A percentile compares a stretch with the other conserved stretches of the same genome.
These are phyloP conservation scores for Prunus davidiana DNA, from an alignment of 306 rosid genomes.

Conservation along the genomic window DNA sequence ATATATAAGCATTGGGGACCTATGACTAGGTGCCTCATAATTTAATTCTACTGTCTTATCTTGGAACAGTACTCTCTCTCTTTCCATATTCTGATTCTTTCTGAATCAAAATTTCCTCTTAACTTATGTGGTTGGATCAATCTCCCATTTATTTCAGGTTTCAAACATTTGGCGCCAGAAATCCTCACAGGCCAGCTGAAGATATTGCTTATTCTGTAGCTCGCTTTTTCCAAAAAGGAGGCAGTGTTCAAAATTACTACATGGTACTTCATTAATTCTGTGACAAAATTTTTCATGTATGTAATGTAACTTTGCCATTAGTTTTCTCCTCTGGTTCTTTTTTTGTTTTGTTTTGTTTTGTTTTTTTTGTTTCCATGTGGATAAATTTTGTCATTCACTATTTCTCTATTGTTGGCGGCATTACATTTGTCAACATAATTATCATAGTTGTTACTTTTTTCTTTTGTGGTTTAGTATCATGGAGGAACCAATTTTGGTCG, in stretches of 20 bases:
- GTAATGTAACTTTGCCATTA: background rate
- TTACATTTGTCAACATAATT: background rate
- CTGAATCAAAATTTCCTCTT: conserved; percentile 13
- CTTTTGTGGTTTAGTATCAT: conserved; percentile 58
- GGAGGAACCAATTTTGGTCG: conserved; percentile 99
- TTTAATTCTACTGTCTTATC: background rate
- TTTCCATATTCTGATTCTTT: conserved; percentile 18
- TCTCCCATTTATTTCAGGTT: conserved; percentile 55
- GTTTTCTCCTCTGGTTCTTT: conserved; percentile 10
- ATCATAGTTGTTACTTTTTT: conserved; percentile 1
- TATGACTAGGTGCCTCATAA: background rate
- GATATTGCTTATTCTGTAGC: conserved; percentile 91
- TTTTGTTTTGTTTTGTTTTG: background rate
- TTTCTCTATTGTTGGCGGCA: background rate
- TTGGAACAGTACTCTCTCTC: background rate
- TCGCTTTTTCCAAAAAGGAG: conserved; percentile 96
- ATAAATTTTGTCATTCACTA: background rate
- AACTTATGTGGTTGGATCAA: conserved; percentile 7
- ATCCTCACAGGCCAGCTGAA: conserved; percentile 93
- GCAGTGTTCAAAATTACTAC: conserved; percentile 88
- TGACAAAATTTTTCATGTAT: background rate
- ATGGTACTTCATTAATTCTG: conserved; percentile 51
- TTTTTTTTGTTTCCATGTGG: background rate
- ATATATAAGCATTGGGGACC: background rate
- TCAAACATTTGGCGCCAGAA: conserved; percentile 87